These are phyloP conservation scores for Anthracocystis walkeri DNA, from an alignment of 1,284 basidiomycete genomes.

Conservation along the genomic window DNA sequence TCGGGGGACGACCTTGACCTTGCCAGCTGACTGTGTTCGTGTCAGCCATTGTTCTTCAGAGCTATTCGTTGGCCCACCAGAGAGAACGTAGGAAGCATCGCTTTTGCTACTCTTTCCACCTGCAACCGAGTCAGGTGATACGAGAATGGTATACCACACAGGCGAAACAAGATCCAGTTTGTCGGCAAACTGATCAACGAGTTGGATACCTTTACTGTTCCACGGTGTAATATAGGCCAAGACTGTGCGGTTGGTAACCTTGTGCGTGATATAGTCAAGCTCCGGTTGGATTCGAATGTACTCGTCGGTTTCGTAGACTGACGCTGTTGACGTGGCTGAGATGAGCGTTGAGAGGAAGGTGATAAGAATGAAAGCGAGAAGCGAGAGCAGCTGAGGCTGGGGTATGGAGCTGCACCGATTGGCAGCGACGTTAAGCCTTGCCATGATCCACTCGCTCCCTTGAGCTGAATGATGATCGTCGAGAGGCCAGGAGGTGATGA, in stretches of 20 bases:
- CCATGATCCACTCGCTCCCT: no score
- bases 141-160: conserved; percentile 56
- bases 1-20: conserved; percentile 35
- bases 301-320: conserved; percentile 23
- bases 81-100: conserved; percentile 37
- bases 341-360: neutral
- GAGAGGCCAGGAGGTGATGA: no score
- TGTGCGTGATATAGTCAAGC: neutral
- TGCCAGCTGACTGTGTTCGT: neutral
- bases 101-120: neutral
- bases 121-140: neutral
- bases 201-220: conserved; percentile 33
- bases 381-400: no score
- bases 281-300: conserved; percentile 25
- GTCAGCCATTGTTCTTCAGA: conserved; percentile 35
- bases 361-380: neutral
- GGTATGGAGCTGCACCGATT: no score
- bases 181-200: conserved; percentile 28
- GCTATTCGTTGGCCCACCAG: conserved; percentile 31
- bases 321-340: neutral
- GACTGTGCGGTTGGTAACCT: conserved; percentile 15
- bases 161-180: conserved; percentile 53
- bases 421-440: no score
- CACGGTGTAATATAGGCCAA: conserved; percentile 60
- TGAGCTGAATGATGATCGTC: no score